phyloP scores from a whole-genome alignment of 495 filamentous ascomycete species.

The Chaetomium cochliodes region DNA sequence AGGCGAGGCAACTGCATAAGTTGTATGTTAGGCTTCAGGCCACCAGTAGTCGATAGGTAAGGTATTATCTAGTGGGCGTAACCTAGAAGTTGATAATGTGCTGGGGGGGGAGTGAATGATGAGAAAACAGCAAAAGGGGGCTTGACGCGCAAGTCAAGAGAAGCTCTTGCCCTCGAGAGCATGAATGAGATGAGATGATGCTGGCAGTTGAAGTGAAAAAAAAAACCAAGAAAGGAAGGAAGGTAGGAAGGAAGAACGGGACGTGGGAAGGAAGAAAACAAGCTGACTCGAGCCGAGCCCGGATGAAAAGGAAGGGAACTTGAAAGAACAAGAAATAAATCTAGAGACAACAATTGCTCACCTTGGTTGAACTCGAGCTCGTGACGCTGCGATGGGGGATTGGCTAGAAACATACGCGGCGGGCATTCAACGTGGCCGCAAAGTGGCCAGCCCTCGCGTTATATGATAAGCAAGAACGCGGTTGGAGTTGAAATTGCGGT shows the following conservation, averaged over 20 bases:
- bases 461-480: constrained; percentile 15
- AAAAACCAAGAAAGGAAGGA: too few species aligned
- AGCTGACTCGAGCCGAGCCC: not conserved
- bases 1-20: not conserved
- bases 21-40: constrained; percentile 3
- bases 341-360: constrained; percentile 12
- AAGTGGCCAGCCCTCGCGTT: constrained; percentile 10
- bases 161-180: not conserved
- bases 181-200: not conserved
- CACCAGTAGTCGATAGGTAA: not conserved
- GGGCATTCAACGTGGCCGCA: constrained; percentile 14
- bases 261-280: not conserved
- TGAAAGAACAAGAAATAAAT: not conserved
- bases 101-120: too few species aligned
- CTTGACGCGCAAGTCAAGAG: too few species aligned
- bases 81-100: not conserved
- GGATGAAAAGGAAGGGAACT: not conserved
- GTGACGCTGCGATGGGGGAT: not conserved
- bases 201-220: not conserved
- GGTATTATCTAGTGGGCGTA: not conserved
- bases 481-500: constrained; percentile 15
- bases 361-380: not conserved
- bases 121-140: too few species aligned
- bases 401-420: not conserved
- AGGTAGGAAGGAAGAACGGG: not conserved